Conservation (phyloP, 2,329 filamentous ascomycete genomes). For the Aspergillus intermedius region DNA sequence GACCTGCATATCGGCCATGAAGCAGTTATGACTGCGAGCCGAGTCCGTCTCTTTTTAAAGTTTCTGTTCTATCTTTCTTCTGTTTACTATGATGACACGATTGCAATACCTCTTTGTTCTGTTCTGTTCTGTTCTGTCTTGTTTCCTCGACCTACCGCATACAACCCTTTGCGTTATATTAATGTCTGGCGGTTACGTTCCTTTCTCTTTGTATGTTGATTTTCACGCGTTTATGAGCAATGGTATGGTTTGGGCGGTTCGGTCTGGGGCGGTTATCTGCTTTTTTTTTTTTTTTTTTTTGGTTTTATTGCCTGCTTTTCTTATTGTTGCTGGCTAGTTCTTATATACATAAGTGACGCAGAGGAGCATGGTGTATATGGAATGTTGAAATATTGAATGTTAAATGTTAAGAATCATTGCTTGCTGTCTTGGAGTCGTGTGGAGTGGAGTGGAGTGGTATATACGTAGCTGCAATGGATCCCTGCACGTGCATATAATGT, state of each 20-base stretch:
- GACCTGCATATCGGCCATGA: no score
- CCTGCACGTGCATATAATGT: no score
- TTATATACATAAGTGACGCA: neutral
- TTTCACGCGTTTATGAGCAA: conserved; percentile 23
- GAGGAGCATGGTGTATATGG: neutral
- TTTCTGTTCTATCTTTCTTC: no score
- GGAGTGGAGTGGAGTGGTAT: no score
- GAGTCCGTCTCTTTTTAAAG: no score
- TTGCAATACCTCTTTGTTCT: neutral
- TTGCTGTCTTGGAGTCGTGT: no score
- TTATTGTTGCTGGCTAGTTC: neutral
- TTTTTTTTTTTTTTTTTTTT: conserved; percentile 8
- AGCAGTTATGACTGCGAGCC: no score
- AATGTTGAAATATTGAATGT: no score
- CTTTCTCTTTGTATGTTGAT: conserved; percentile 8
- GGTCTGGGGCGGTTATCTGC: conserved; percentile 20
- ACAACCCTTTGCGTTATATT: conserved; percentile 1
- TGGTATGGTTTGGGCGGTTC: conserved; percentile 17
- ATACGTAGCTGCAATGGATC: no score
- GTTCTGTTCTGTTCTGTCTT: conserved; percentile 12
- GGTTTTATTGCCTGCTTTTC: neutral
- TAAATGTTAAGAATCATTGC: no score
- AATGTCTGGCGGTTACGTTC: conserved; percentile 1
- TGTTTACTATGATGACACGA: no score
- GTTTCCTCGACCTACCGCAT: conserved; percentile 1